Evolutionary conservation across 441 rosid genomes (phyloP).

Genomic region (Croton setiger): DNA sequence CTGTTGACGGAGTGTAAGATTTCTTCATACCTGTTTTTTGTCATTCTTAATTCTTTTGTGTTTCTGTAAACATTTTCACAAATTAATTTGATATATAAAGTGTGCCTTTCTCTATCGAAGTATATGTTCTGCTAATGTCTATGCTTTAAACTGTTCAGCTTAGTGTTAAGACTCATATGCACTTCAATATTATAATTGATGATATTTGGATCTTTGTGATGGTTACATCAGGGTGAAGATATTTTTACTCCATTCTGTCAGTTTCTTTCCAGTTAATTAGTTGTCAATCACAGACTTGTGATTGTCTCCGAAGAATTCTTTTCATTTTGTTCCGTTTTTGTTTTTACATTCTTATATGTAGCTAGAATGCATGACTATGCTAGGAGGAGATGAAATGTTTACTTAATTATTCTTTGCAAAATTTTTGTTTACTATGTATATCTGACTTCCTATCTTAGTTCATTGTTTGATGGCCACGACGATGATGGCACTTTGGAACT

Average conservation of each 20-base stretch:
- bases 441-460: slow-evolving; percentile 44
- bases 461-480: slow-evolving; percentile 78
- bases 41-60: background rate
- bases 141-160: background rate
- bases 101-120: background rate
- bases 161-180: background rate
- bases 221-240: background rate
- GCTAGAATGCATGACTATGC: background rate
- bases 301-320: background rate
- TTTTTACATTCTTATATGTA: background rate
- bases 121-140: background rate
- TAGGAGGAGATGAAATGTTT: background rate
- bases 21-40: slow-evolving; percentile 4
- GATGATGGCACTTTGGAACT: slow-evolving; percentile 59
- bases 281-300: background rate
- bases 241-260: background rate
- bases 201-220: background rate
- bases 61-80: background rate
- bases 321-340: background rate
- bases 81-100: background rate
- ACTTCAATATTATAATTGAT: background rate
- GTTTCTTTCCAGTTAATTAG: slow-evolving; percentile 12
- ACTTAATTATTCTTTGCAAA: background rate
- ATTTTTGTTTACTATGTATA: background rate
- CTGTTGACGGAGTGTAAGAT: slow-evolving; percentile 75